These are phyloP conservation scores for Polytrichum commune DNA, from an alignment of 225 moss, liverwort and hornwort species.

Conservation along the genomic window DNA sequence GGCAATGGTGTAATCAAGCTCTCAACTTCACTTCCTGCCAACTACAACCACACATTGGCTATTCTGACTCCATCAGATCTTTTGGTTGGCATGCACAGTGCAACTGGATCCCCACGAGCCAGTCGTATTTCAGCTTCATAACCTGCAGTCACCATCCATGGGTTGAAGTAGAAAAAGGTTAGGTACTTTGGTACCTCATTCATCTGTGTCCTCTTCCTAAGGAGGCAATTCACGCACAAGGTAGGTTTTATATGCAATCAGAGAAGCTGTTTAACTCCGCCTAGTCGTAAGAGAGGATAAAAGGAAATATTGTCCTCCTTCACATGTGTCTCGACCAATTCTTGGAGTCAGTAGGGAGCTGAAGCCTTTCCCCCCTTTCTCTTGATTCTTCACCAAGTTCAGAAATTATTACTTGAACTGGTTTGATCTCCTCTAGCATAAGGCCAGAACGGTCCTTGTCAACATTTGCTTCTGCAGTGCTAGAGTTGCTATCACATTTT, in stretches of 20 bases:
- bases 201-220: slow-evolving; percentile 23
- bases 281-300: slow-evolving; percentile 16
- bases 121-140: slow-evolving; percentile 51
- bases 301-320: slow-evolving; percentile 27
- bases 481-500: slow-evolving; percentile 9
- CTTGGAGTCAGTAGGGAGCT: slow-evolving; percentile 35
- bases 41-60: slow-evolving; percentile 43
- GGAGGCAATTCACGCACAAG: slow-evolving; percentile 33
- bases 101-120: slow-evolving; percentile 51
- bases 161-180: slow-evolving; percentile 17
- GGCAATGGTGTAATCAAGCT: slow-evolving; percentile 41
- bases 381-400: slow-evolving; percentile 17
- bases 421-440: slow-evolving; percentile 8
- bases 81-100: slow-evolving; percentile 61
- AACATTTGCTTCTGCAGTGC: slow-evolving; percentile 10
- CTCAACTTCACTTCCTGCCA: slow-evolving; percentile 37
- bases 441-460: slow-evolving; percentile 1
- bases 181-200: slow-evolving; percentile 31
- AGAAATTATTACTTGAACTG: slow-evolving; percentile 11
- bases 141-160: slow-evolving; percentile 16
- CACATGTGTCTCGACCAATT: slow-evolving; percentile 28
- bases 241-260: slow-evolving; percentile 23
- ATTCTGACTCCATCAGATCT: slow-evolving; percentile 64
- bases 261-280: background rate
- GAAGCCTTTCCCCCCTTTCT: slow-evolving; percentile 6